phyloP scores from a whole-genome alignment of 2,329 filamentous ascomycete species.

The Nothopassalora personata region DNA sequence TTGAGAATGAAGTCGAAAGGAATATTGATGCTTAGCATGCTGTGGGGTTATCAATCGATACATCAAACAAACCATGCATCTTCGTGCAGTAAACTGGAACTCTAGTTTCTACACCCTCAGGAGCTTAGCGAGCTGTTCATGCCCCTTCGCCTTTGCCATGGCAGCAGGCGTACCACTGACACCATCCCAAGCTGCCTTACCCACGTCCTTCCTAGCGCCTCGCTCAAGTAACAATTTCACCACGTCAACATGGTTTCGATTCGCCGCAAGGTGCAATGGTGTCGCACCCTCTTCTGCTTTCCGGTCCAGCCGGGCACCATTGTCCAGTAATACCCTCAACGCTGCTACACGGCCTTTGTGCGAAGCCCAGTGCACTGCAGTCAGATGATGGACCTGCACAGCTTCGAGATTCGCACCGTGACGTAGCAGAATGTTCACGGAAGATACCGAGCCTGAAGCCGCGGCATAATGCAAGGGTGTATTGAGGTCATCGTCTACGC shows the following conservation, averaged over 20 bases:
- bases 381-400: slow-evolving; percentile 23
- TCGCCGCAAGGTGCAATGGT: slow-evolving; percentile 26
- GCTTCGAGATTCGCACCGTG: slow-evolving; percentile 21
- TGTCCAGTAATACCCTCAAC: slow-evolving; percentile 18
- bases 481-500: slow-evolving; percentile 23
- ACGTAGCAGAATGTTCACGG: slow-evolving; percentile 20
- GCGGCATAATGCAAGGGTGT: slow-evolving; percentile 29
- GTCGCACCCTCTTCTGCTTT: slow-evolving; percentile 20
- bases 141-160: slow-evolving; percentile 26
- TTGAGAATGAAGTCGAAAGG: slow-evolving; percentile 47
- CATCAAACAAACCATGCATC: neutral
- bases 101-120: neutral
- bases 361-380: slow-evolving; percentile 26
- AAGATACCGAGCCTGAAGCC: slow-evolving; percentile 18
- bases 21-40: neutral
- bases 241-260: slow-evolving; percentile 21
- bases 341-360: slow-evolving; percentile 28
- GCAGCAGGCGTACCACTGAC: slow-evolving; percentile 22
- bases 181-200: slow-evolving; percentile 23
- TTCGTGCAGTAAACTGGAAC: neutral
- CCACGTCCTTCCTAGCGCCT: slow-evolving; percentile 10
- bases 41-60: neutral
- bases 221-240: slow-evolving; percentile 21
- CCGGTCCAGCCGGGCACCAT: slow-evolving; percentile 20
- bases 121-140: slow-evolving; percentile 13